Base-by-base conservation (phyloP, 2,329 filamentous ascomycete genomes). In the Paecilomyces fulvus region DNA sequence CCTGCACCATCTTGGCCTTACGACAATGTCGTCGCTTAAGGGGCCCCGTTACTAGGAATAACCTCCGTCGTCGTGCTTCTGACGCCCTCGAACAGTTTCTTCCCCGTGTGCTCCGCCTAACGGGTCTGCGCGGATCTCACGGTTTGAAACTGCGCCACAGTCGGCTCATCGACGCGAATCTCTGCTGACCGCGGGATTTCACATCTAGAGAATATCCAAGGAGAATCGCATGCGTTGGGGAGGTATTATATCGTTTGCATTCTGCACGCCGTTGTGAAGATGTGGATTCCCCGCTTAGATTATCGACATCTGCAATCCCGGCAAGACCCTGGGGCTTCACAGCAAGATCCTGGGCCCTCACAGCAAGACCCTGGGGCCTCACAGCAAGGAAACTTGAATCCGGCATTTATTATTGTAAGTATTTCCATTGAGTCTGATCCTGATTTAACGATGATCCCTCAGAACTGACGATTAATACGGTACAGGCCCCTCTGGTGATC, bases 361-460 rank as follows among this genome's bases (percentile, higher is more conserved):
- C 46, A 51, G 14, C 48, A 49, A 25, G 14, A 25, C 48, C 46
- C 46, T 11, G 20, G 20, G 11, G 7, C n/a, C 2, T 31, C 57
- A 8, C 46, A 51, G 1, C 67, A 57, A 20, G 9, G 21, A 9
- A 43, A 10, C 46, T 65, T 64, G 43, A 68, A 68, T 30, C 63
- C 58, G 25, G 61, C 65, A 55, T 64, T 68, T 43, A 66, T 71
- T 43, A 62, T 71, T 28, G 69, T 72, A 63, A 52, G 69, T n/a
- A 12, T 49, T 63, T 11, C 10, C 53, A 49, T 49, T 49, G 17
- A 10, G 28, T 49, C 48, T 10, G 21, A 23, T 5, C 17, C 14
- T 49, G 3, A 23, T 49, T 9, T 28, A 17, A 49, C 23, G 20
- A 12, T 43, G 4, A 17, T 2, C 37, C 14, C n/a, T 43, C 14